phyloP scores from a whole-genome alignment of 2,329 filamentous ascomycete species.

The Alternaria arborescens region DNA sequence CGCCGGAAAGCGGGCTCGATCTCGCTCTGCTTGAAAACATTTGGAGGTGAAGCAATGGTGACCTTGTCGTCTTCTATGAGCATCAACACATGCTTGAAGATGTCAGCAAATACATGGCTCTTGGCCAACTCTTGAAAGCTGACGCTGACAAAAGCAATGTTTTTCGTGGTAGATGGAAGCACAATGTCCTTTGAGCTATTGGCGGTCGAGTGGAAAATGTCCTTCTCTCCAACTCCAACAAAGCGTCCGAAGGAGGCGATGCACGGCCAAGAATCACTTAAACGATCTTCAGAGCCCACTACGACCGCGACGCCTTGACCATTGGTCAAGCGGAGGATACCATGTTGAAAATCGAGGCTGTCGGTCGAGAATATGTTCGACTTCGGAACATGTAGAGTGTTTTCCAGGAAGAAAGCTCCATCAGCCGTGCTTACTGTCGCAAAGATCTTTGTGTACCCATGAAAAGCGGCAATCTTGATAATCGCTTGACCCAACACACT shows the following conservation, averaged over 20 bases:
- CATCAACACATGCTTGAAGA: conserved; percentile 7
- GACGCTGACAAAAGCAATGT: conserved; percentile 9
- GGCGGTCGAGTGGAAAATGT: conserved; percentile 7
- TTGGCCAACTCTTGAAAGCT: conserved; percentile 14
- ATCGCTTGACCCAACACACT: conserved; percentile 8
- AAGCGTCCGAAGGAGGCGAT: conserved; percentile 45
- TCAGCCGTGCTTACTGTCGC: conserved; percentile 23
- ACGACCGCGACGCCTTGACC: conserved; percentile 46
- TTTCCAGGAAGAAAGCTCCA: conserved; percentile 17
- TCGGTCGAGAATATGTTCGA: conserved; percentile 34
- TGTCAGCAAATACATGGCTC: neutral
- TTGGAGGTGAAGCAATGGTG: neutral
- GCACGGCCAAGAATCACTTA: conserved; percentile 32
- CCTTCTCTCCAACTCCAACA: conserved; percentile 28
- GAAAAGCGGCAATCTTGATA: neutral
- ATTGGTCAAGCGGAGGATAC: conserved; percentile 22
- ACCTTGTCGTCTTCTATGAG: conserved; percentile 1
- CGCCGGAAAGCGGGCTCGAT: conserved; percentile 27
- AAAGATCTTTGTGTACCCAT: conserved; percentile 1
- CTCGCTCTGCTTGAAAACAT: conserved; percentile 19
- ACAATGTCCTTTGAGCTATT: conserved; percentile 7
- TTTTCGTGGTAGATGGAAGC: conserved; percentile 4
- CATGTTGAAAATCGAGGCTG: conserved; percentile 4
- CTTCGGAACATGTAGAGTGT: conserved; percentile 19
- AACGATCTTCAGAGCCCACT: conserved; percentile 39